Conservation (phyloP, 306 rosid genomes). For the apple (Malus domestica) region ASM211411v1 NC_041801.1:8282501-8283000, state of each 20-base stretch:
- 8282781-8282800: constrained; percentile 52
- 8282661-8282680: constrained; percentile 95
- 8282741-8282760: constrained; percentile 70
- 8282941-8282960: constrained; percentile 95
- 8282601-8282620: constrained; percentile 39
- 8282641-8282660: constrained; percentile 66
- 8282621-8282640: constrained; percentile 62
- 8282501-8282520: constrained; percentile 92
- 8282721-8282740: constrained; percentile 86
- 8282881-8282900: constrained; percentile 93
- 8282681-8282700: constrained; percentile 89
- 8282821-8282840: constrained; percentile 91
- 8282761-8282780: constrained; percentile 52
- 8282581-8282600: constrained; percentile 47
- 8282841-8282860: constrained; percentile 94
- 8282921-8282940: constrained; percentile 60
- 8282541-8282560: constrained; percentile 63
- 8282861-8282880: constrained; percentile 97
- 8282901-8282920: constrained; percentile 57
- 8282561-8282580: constrained; percentile 71
- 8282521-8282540: constrained; percentile 44
- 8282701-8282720: constrained; percentile 98
- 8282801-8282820: constrained; percentile 81
- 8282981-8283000: constrained; percentile 76
- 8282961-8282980: constrained; percentile 67